phyloP scores from a whole-genome alignment of 768 basidiomycete species.

The Mycena rebaudengoi region DNA sequence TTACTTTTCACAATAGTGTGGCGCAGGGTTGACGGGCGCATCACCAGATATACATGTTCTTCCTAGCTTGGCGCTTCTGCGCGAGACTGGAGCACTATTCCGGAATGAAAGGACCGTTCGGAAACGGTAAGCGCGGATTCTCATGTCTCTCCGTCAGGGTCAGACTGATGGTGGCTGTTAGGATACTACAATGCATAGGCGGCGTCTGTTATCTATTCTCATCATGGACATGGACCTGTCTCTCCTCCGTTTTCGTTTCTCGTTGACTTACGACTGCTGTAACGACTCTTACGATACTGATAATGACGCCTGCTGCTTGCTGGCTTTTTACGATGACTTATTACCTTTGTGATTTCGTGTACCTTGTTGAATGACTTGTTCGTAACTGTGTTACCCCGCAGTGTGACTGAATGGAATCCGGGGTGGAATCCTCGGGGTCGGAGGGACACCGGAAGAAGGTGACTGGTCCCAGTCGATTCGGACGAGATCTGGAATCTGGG shows the following conservation, averaged over 20 bases:
- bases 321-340: slow-evolving; percentile 38
- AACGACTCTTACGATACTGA: slow-evolving; percentile 25
- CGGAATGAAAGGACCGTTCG: slow-evolving; percentile 67
- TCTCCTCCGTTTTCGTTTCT: slow-evolving; percentile 37
- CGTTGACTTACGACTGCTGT: slow-evolving; percentile 32
- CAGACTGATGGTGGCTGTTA: slow-evolving; percentile 36
- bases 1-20: slow-evolving; percentile 18
- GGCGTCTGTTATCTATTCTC: slow-evolving; percentile 23
- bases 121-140: slow-evolving; percentile 57
- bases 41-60: slow-evolving; percentile 77
- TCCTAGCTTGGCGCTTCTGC: slow-evolving; percentile 78
- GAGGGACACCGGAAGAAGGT: neutral
- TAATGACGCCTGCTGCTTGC: too few species aligned
- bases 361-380: slow-evolving; percentile 33
- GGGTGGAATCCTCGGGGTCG: slow-evolving; percentile 22
- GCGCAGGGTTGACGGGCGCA: slow-evolving; percentile 23
- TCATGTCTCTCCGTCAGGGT: slow-evolving; percentile 7
- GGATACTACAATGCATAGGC: slow-evolving; percentile 64
- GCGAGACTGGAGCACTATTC: slow-evolving; percentile 75
- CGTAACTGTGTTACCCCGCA: slow-evolving; percentile 7
- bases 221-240: slow-evolving; percentile 34
- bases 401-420: slow-evolving; percentile 21
- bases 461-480: too few species aligned
- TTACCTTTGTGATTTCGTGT: slow-evolving; percentile 30
- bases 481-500: neutral